Evolutionary conservation across 1,139 yeast species (phyloP).

Genomic region (Geotrichum siamense): DNA sequence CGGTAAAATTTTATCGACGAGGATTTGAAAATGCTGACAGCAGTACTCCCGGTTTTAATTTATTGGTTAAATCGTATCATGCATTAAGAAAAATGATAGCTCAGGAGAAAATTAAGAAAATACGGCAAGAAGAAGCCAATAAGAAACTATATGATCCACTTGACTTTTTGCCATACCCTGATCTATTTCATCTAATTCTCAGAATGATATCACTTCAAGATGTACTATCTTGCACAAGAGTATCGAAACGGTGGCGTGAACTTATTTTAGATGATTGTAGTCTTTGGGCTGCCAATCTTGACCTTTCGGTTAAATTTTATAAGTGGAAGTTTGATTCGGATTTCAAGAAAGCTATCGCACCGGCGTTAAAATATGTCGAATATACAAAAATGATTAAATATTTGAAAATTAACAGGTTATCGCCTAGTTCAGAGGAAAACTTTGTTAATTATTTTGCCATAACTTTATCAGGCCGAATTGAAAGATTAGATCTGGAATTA

Average conservation of each 20-base stretch:
- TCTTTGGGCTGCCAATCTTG: slow-evolving; percentile 11
- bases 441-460: slow-evolving; percentile 8
- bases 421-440: slow-evolving; percentile 3
- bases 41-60: not conserved
- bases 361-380: slow-evolving; percentile 7
- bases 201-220: slow-evolving; percentile 6
- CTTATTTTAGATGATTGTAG: slow-evolving; percentile 8
- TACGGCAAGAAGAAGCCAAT: not conserved
- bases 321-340: slow-evolving; percentile 9
- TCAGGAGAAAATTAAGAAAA: slow-evolving; percentile 1
- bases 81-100: not conserved
- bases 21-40: slow-evolving; percentile 6
- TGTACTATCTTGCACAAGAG: slow-evolving; percentile 7
- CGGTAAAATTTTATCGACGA: slow-evolving; percentile 2
- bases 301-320: slow-evolving; percentile 11
- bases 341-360: slow-evolving; percentile 2
- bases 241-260: slow-evolving; percentile 12
- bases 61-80: slow-evolving; percentile 3
- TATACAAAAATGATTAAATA: slow-evolving; percentile 1
- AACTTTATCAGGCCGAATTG: slow-evolving; percentile 1
- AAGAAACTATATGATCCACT: slow-evolving; percentile 9
- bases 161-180: slow-evolving; percentile 8
- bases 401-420: slow-evolving; percentile 10
- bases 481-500: slow-evolving; percentile 4
- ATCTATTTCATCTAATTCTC: slow-evolving; percentile 11